Base-by-base conservation (phyloP, 108 stramenopile genomes). In the Thalassiosira profunda region DNA sequence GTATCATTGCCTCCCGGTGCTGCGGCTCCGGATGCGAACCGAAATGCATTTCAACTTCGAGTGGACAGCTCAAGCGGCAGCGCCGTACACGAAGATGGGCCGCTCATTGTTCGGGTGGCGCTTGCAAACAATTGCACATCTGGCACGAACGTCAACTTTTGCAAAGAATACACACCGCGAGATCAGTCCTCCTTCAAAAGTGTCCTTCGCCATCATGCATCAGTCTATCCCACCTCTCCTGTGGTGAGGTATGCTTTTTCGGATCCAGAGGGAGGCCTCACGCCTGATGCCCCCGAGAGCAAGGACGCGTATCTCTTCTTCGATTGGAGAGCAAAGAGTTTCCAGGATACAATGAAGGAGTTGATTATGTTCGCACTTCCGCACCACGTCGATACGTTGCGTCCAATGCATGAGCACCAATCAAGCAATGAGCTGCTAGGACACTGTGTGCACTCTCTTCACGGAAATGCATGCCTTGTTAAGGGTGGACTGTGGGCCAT, bases 91-190 rank as follows among this genome's bases (percentile, higher is more conserved):
- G 51, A 44, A 26, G 60, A 60, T 17, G 58, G 79, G 41, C 64
- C 73, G 42, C 57, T 86, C 24, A 75, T 91, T 36, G 71, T 94
- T 40, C 82, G 96, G 34, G 79, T 81, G 17, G 96, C 96, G 26
- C 80, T 97, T 3, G 58, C 75, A 20, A 86, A 92, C 62, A 83
- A 87, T 33, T 97, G 96, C 54, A 91, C 93, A 9, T 65, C 57
- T 21, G 93, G 91, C 10, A 52, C 38, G 3, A 94, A 90, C 54
- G 54, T 71, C 8, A 61, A 48, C 25, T 68, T 85, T 56, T 96
- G 95, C 58, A 43, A 74, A 17, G 43, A 45, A 14, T 48, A 60
- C 18, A 40, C 65, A 37, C 49, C 80, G 25, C 58, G 87, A 12
- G 76, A 86, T 77, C 80, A 86, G 34, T 58, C 86, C 17, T 66